phyloP scores from a whole-genome alignment of 306 rosid species.

The Senna tora region DNA sequence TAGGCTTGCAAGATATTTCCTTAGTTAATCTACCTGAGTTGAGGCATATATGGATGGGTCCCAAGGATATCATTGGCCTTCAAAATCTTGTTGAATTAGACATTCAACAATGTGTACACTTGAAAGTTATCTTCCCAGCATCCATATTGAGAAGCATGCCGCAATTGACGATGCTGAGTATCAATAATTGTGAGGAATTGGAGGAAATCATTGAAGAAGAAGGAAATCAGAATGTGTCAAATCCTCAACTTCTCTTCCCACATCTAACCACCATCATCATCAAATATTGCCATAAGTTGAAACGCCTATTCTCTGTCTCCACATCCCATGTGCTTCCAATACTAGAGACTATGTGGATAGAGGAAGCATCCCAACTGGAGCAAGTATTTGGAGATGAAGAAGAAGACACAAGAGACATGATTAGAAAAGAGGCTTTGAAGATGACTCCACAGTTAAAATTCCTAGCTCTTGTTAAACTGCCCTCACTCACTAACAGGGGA shows the following conservation, averaged over 20 bases:
- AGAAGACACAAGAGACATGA: no score
- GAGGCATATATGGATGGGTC: neutral
- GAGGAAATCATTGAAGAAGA: neutral
- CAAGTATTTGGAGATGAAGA: no score
- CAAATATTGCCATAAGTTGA: conserved; percentile 1
- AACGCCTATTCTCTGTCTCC: neutral
- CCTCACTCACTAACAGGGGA: no score
- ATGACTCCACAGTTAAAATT: no score
- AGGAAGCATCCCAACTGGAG: neutral
- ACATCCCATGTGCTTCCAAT: neutral
- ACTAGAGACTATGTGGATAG: neutral
- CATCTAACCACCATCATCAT: neutral
- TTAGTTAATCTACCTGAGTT: neutral
- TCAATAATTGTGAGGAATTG: neutral
- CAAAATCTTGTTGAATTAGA: neutral
- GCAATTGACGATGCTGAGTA: neutral
- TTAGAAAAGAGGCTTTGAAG: no score
- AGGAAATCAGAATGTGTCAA: no score
- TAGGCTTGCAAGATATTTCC: neutral
- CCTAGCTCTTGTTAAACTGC: no score
- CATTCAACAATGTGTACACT: neutral
- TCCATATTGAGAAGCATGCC: neutral
- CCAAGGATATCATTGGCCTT: neutral
- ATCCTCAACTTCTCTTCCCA: neutral
- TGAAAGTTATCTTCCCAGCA: neutral